Base-by-base conservation (phyloP, 2,329 filamentous ascomycete species). In the Diaporthe eres region DNA sequence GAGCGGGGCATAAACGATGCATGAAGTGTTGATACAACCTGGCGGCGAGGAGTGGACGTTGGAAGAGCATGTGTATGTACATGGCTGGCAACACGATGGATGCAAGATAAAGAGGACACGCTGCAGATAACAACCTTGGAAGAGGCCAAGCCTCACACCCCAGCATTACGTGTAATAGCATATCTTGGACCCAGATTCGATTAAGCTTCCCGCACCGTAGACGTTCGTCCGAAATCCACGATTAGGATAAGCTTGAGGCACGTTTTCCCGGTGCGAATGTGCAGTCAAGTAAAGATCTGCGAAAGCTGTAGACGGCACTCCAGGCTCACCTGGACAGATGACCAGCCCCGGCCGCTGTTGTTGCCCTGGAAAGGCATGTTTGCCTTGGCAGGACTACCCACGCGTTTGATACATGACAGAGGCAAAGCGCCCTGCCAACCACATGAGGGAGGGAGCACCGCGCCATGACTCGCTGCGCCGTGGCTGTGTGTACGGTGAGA, bases 371-470 rank as follows among this genome's bases (percentile, higher is more conserved):
- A 68, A 39, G 31, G 47, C 47, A 39, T 53, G 47, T 53, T 25
- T 53, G 63, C 63, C 63, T 68, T 53, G 63, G 63, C 63, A 53
- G 47, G 63, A 68, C 63, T 25, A 34, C 63, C 31, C 31, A 53
- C 47, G 63, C 63, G 63, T 68, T 53, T 68, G 63, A 68, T 68
- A 68, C 63, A 53, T 68, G 63, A 68, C 65, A 70, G 49, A 55
- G 42, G 65, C 49, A 70, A n/a, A 39, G 49, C 34, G 65, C 65
- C 31, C 28, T 55, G 31, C 34, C 47, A 55, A 55, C 65, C 49
- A 70, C 65, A 70, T 55, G 15, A 6, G 31, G 65, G 49, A 70
- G 65, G 22, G 65, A 55, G 65, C 49, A 70, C 65, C 65, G 65
- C 47, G 47, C 15, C 47, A 70, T 70, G 65, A 70, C 65, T 70